Evolutionary conservation across 768 basidiomycete species (phyloP), one percentile per base, ranked within the genome.

Genomic region (Rubroboletus pulcherrimus): DNA sequence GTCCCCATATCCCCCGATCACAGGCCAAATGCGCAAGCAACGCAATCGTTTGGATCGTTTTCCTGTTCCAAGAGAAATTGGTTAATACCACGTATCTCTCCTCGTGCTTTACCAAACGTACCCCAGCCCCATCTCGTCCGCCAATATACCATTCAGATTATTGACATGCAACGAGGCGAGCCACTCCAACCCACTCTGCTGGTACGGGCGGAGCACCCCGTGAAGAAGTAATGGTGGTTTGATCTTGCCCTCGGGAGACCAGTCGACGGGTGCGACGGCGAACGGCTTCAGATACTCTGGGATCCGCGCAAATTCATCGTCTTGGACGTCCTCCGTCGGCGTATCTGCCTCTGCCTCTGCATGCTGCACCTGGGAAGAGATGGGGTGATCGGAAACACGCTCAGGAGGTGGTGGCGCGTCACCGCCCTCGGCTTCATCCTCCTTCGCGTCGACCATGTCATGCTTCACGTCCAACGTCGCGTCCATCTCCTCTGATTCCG

Each of bases 41-140:
- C 1, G 96, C 81, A 47, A 99, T 98, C 1, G 96, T 96, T 73
- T 99, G 97, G 33, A 99, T 91, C 0, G 97, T 98, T 77, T 92
- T 92, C 48, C 93, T 98, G 64, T 48, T 0, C 15, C 62, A 38
- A 34, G 31, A 49, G 7, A 5, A 47, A 50, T 24, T n/a, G 24
- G 48, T 51, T 2, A 57, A 30, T 14, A n/a, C 10, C 21, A 7
- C 8, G 1, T 7, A 7, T 26, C 41, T 14, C 46, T 3, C 35
- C 10, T 3, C n/a, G 0, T 29, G 19, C 31, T 24, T 42, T 0
- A 46, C 34, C 47, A 45, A 26, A 78, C 87, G 40, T 64, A 95
- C 92, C 93, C 93, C 7, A 96, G 73, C 42, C 93, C 94, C 93
- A 97, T 95, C 71, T 96, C 93, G 65, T 96, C 94, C 2, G 93